Percentiles rank a stretch among this genome's conserved stretches.
Evolutionary conservation across 495 filamentous ascomycete genomes (phyloP).

Genomic region (Penicillium samsonianum): DNA sequence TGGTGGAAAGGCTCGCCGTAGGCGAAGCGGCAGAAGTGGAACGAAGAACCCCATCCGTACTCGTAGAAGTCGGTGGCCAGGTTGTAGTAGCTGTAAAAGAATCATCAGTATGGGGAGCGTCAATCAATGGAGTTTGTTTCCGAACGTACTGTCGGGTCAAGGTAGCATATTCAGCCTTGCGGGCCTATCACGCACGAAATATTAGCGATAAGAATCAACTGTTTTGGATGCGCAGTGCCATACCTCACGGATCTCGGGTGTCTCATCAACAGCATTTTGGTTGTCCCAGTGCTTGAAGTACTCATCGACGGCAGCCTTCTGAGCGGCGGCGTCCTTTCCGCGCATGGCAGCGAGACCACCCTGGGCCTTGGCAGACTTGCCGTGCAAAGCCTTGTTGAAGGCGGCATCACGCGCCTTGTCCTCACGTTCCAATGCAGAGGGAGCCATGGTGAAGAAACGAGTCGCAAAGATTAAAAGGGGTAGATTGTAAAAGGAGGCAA

Average conservation of each 20-base stretch:
- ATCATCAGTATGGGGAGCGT: slow-evolving; percentile 22
- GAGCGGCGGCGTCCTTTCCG: slow-evolving; percentile 76
- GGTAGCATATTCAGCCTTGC: slow-evolving; percentile 89
- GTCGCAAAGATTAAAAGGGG: slow-evolving; percentile 29
- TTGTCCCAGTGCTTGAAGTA: slow-evolving; percentile 99
- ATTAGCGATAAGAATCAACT: slow-evolving; percentile 3
- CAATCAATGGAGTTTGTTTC: slow-evolving; percentile 4
- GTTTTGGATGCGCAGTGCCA: slow-evolving; percentile 11
- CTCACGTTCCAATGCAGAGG: slow-evolving; percentile 76
- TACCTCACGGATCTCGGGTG: slow-evolving; percentile 75
- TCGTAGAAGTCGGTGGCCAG: slow-evolving; percentile 97
- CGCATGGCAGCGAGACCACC: slow-evolving; percentile 84
- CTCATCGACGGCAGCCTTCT: slow-evolving; percentile 89
- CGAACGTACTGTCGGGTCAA: slow-evolving; percentile 83
- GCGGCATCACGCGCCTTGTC: slow-evolving; percentile 87
- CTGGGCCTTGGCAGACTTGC: slow-evolving; percentile 68
- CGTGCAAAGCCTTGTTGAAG: slow-evolving; percentile 91
- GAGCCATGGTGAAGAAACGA: slow-evolving; percentile 59
- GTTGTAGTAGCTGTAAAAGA: slow-evolving; percentile 81
- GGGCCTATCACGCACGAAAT: slow-evolving; percentile 53
- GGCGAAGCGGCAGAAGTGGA: slow-evolving; percentile 98
- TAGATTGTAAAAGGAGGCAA: slow-evolving; percentile 14
- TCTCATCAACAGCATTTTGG: slow-evolving; percentile 78
- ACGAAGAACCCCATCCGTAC: slow-evolving; percentile 91
- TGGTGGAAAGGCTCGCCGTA: slow-evolving; percentile 85